phyloP scores from a whole-genome alignment of 2,329 filamentous ascomycete genomes.

The Penicillium digitatum region DNA sequence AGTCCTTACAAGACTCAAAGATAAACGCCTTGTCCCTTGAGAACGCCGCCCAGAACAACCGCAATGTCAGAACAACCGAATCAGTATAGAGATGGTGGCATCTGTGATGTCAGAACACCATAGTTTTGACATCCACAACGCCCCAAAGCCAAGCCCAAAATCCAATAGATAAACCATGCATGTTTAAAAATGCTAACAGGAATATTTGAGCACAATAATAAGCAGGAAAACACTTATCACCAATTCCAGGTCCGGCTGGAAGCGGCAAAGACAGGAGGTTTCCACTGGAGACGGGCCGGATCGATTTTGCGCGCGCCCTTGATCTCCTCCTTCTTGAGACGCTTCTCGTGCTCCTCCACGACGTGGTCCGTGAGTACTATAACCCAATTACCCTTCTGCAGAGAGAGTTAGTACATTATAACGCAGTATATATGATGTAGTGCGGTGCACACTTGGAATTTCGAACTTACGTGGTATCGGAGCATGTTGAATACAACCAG shows the following conservation, averaged over 20 bases:
- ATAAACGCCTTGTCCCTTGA: not conserved
- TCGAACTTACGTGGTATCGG: slow-evolving; percentile 65
- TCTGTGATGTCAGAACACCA: not conserved
- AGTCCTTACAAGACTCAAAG: not conserved
- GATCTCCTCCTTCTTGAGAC: slow-evolving; percentile 72
- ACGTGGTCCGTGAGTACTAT: slow-evolving; percentile 85
- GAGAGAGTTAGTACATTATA: slow-evolving; percentile 15
- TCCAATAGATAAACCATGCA: slow-evolving; percentile 2
- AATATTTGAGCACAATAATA: not conserved
- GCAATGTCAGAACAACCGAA: not conserved
- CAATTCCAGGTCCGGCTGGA: slow-evolving; percentile 92
- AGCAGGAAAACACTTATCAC: slow-evolving; percentile 47
- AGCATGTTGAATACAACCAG: slow-evolving; percentile 92
- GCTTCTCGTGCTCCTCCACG: slow-evolving; percentile 63
- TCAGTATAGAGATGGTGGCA: not conserved
- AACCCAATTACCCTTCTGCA: slow-evolving; percentile 83
- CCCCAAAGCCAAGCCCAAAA: not conserved
- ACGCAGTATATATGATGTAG: not conserved
- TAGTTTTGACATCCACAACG: not conserved
- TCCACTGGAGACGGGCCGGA: slow-evolving; percentile 79
- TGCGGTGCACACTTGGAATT: not conserved
- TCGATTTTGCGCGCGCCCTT: slow-evolving; percentile 75
- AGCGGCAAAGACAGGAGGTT: slow-evolving; percentile 89
- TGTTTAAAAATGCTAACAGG: not conserved
- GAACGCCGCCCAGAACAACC: not conserved